These are phyloP conservation scores for Pythium periplocum DNA, from an alignment of 352 stramenopile species.

Conservation along the genomic window DNA sequence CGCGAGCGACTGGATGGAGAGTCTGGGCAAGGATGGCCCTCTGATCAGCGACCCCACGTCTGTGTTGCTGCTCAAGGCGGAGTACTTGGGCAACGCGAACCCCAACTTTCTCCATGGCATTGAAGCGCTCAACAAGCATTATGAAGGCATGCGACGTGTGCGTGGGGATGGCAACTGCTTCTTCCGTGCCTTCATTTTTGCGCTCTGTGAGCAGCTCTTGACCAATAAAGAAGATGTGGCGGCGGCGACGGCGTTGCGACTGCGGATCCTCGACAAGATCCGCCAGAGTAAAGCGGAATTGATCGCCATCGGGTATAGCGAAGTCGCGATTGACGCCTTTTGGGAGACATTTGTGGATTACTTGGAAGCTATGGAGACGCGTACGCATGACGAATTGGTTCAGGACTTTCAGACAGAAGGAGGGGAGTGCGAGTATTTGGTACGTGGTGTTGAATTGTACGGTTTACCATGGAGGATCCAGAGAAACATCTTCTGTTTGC, in stretches of 20 bases:
- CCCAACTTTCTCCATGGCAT: constrained; percentile 70
- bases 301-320: constrained; percentile 84
- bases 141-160: constrained; percentile 75
- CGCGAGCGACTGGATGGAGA: constrained; percentile 17
- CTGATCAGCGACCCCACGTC: constrained; percentile 58
- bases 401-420: constrained; percentile 84
- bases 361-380: constrained; percentile 70
- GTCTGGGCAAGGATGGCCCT: constrained; percentile 14
- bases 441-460: constrained; percentile 8
- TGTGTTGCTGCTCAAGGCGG: constrained; percentile 46
- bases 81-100: constrained; percentile 75
- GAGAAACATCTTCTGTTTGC: neutral
- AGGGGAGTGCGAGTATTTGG: constrained; percentile 81
- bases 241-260: constrained; percentile 21
- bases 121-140: constrained; percentile 51
- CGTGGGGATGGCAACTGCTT: constrained; percentile 91
- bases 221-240: constrained; percentile 16
- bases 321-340: constrained; percentile 92
- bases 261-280: constrained; percentile 53
- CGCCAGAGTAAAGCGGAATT: constrained; percentile 66
- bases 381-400: constrained; percentile 61
- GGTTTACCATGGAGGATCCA: neutral
- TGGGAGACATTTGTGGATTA: constrained; percentile 92
- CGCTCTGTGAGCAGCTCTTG: constrained; percentile 71
- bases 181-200: constrained; percentile 89